Evolutionary conservation across 2,329 filamentous ascomycete species (phyloP).

Genomic region (Neofusicoccum kwambonambiense): DNA sequence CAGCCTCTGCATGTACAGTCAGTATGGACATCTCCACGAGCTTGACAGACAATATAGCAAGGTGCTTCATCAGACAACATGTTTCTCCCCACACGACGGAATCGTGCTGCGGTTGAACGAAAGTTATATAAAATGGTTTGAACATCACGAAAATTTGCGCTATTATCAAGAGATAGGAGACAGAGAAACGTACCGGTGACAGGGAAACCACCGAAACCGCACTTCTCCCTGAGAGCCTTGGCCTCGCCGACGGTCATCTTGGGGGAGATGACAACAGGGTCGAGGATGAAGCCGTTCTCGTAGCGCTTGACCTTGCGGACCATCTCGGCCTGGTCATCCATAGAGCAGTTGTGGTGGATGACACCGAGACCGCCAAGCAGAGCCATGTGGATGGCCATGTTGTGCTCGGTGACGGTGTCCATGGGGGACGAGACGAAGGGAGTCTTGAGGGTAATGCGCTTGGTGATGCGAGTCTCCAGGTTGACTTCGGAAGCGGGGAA

Average conservation of each 20-base stretch:
- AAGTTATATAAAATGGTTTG: constrained; percentile 83
- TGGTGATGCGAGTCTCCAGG: constrained; percentile 90
- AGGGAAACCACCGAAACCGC: constrained; percentile 97
- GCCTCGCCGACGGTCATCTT: constrained; percentile 88
- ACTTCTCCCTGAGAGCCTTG: constrained; percentile 90
- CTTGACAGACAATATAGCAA: constrained; percentile 38
- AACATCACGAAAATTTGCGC: constrained; percentile 66
- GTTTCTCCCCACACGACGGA: constrained; percentile 80
- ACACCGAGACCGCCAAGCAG: constrained; percentile 86
- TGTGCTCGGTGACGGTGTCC: constrained; percentile 99
- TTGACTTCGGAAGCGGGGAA: constrained; percentile 87
- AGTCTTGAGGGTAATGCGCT: constrained; percentile 92
- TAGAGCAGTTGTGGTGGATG: constrained; percentile 99
- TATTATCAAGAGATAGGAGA: constrained; percentile 19
- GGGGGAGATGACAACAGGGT: constrained; percentile 87
- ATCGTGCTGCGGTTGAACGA: constrained; percentile 98
- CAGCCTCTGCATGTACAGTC: constrained; percentile 64
- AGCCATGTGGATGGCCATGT: constrained; percentile 98
- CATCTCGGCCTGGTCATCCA: constrained; percentile 97
- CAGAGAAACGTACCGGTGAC: constrained; percentile 77
- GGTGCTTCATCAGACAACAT: constrained; percentile 47
- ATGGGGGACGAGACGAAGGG: constrained; percentile 97
- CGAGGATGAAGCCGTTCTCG: constrained; percentile 98
- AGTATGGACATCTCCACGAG: constrained; percentile 11
- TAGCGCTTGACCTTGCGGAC: constrained; percentile 98